These are phyloP conservation scores for Aegilops longissima DNA, from an alignment of 176 grass and related monocot species.

Conservation along the genomic window DNA sequence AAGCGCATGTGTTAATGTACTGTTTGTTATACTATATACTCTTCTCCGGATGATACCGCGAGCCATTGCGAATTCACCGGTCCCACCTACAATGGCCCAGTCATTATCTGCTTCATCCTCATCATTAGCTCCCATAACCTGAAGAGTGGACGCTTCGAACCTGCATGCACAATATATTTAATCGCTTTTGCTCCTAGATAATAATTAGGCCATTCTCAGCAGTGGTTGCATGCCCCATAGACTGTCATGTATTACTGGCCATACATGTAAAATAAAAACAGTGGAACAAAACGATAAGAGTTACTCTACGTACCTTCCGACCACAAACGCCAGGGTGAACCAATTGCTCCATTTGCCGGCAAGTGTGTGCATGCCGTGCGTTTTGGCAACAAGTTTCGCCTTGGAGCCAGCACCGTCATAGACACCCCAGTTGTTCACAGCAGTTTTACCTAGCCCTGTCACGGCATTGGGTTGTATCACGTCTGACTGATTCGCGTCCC, in stretches of 20 bases:
- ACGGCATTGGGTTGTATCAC: too few relatives aligned
- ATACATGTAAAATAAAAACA: too few relatives aligned
- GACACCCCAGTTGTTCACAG: too few relatives aligned
- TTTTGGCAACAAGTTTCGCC: background rate
- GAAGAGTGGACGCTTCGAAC: conserved; percentile 10
- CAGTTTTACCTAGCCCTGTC: too few relatives aligned
- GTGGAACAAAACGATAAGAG: background rate
- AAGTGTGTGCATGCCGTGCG: background rate
- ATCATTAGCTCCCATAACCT: conserved; percentile 1
- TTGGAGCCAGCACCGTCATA: background rate
- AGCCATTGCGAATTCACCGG: background rate
- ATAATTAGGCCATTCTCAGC: too few relatives aligned
- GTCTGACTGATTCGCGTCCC: too few relatives aligned
- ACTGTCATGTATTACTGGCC: too few relatives aligned
- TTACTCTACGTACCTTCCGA: background rate
- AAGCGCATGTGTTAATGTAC: background rate
- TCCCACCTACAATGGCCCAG: conserved; percentile 16
- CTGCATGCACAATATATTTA: background rate
- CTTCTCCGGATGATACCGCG: background rate
- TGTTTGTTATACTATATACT: too few relatives aligned
- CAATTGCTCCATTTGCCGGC: background rate
- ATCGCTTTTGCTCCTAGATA: too few relatives aligned
- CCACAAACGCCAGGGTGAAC: background rate
- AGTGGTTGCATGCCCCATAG: too few relatives aligned
- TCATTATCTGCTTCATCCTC: too few relatives aligned